Conservation (phyloP, 371 early-diverging fungal genomes). For the Circinella umbellata region DNA sequence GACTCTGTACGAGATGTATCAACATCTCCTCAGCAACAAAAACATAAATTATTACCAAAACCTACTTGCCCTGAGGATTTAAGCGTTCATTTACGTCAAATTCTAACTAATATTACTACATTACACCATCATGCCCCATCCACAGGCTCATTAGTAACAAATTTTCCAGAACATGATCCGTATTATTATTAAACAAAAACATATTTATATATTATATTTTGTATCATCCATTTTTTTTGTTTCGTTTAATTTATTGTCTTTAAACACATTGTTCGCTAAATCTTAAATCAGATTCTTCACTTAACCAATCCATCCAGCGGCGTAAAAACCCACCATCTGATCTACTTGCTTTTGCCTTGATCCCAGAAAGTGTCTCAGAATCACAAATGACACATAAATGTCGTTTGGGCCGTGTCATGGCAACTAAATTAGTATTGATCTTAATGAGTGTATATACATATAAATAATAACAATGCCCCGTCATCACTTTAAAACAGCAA, state of each 20-base stretch:
- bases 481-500: too few species aligned
- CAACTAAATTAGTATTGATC: constrained; percentile 55
- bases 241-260: not conserved
- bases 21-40: not conserved
- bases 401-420: constrained; percentile 90
- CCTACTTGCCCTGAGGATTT: constrained; percentile 4
- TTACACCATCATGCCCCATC: constrained; percentile 12
- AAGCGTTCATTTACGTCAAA: not conserved
- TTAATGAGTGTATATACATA: too few species aligned
- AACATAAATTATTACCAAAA: not conserved
- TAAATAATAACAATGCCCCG: too few species aligned
- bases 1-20: constrained; percentile 13
- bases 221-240: not conserved
- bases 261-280: constrained; percentile 44
- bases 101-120: constrained; percentile 6
- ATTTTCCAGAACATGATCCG: constrained; percentile 1
- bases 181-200: constrained; percentile 2
- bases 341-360: constrained; percentile 20
- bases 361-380: constrained; percentile 61
- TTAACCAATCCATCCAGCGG: constrained; percentile 61
- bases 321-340: constrained; percentile 59
- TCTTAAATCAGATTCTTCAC: constrained; percentile 60
- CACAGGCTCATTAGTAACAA: not conserved
- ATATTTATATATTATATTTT: not conserved
- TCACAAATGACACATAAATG: constrained; percentile 91